phyloP scores from a whole-genome alignment of 768 basidiomycete species.

The Mycena pura region DNA sequence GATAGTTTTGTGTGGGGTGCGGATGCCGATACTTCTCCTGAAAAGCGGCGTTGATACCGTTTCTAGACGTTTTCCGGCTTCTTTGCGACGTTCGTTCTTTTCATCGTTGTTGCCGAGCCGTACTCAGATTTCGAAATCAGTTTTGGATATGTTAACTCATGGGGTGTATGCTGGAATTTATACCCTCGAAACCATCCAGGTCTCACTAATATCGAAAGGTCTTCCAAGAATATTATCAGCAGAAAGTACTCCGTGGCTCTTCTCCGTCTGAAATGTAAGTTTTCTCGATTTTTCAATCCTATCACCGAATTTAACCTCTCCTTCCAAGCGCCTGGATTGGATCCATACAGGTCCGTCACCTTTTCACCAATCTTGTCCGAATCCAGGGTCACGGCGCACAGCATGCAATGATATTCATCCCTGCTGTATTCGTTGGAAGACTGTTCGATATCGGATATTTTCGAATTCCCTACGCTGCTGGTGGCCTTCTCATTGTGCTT shows the following conservation, averaged over 20 bases:
- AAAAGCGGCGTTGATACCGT: not conserved
- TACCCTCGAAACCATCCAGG: not conserved
- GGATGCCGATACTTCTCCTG: not conserved
- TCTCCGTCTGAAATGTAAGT: constrained; percentile 9
- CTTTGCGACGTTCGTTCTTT: constrained; percentile 1
- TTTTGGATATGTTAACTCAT: constrained; percentile 17
- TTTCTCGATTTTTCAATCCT: not conserved
- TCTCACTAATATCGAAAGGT: not conserved
- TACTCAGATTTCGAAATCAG: not conserved
- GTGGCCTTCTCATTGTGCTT: constrained; percentile 48
- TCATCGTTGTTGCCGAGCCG: not conserved
- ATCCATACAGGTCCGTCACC: not conserved
- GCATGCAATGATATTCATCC: constrained; percentile 12
- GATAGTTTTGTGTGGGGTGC: not conserved
- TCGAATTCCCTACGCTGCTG: constrained; percentile 45
- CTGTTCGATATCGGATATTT: constrained; percentile 62
- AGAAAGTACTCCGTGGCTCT: constrained; percentile 1
- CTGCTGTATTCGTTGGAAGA: constrained; percentile 9
- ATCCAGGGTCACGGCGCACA: no score
- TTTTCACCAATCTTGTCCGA: no score
- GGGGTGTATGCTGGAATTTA: constrained; percentile 3
- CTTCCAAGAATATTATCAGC: constrained; percentile 14
- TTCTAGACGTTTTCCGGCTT: not conserved
- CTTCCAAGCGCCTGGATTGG: constrained; percentile 15
- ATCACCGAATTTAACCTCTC: not conserved